A percentile compares a stretch with the other conserved stretches of the same genome.
These are phyloP conservation scores for Evansstolkia leycettana DNA, from an alignment of 495 filamentous ascomycete species.

Conservation along the genomic window DNA sequence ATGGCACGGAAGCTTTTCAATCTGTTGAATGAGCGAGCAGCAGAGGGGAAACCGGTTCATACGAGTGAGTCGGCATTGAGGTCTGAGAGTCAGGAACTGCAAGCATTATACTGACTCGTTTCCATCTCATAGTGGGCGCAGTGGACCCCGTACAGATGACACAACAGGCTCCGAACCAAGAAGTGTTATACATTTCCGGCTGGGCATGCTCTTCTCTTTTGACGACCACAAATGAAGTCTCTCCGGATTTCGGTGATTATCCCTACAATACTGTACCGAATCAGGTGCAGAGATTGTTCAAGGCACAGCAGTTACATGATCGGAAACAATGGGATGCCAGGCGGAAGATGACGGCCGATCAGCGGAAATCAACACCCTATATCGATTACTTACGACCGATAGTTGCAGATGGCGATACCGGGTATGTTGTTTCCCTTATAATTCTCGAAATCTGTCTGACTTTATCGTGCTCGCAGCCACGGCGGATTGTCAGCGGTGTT, in stretches of 20 bases:
- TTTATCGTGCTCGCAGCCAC: constrained; percentile 27
- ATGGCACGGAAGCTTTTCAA: constrained; percentile 95
- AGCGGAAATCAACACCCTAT: constrained; percentile 66
- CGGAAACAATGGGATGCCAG: constrained; percentile 85
- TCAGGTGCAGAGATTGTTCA: constrained; percentile 90
- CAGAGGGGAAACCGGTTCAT: constrained; percentile 75
- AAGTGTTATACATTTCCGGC: constrained; percentile 88
- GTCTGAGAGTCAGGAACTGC: neutral
- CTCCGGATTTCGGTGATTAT: constrained; percentile 94
- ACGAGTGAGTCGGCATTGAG: constrained; percentile 42
- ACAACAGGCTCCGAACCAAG: constrained; percentile 90
- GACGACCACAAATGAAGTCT: constrained; percentile 92
- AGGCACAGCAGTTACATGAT: constrained; percentile 94
- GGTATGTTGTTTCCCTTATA: constrained; percentile 35
- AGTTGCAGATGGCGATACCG: constrained; percentile 94
- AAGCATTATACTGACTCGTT: neutral
- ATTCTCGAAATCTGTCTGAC: constrained; percentile 1
- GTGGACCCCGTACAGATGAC: constrained; percentile 99
- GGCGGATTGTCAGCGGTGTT: constrained; percentile 85
- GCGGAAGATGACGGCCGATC: constrained; percentile 57
- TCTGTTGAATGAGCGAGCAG: constrained; percentile 62
- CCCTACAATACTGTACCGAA: constrained; percentile 98
- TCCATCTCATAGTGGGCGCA: constrained; percentile 64
- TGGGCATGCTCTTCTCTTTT: constrained; percentile 94
- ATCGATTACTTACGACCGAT: constrained; percentile 89